Percentiles rank a stretch among this genome's conserved stretches.
These are phyloP conservation scores for Aspergillus ruber DNA, from an alignment of 2,329 filamentous ascomycete genomes.

Conservation along the genomic window DNA sequence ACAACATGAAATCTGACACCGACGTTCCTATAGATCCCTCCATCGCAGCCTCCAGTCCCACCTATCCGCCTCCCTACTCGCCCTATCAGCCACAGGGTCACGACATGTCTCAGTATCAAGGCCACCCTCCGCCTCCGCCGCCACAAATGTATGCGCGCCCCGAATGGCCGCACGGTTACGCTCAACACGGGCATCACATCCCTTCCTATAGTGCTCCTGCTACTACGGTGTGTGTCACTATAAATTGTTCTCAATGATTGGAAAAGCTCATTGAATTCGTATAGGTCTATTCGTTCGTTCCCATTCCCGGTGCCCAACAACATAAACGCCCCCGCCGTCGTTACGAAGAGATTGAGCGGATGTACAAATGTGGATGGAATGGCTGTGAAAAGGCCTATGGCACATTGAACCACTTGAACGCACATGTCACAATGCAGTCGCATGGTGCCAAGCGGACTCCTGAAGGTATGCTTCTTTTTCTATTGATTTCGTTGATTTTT, in stretches of 20 bases:
- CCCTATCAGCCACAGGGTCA: conserved; percentile 76
- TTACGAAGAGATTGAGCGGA: conserved; percentile 97
- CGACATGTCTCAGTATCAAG: conserved; percentile 71
- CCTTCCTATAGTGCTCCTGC: conserved; percentile 47
- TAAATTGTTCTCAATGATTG: too few species aligned
- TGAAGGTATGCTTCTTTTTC: conserved; percentile 65
- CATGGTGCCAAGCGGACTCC: conserved; percentile 92
- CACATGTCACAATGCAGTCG: conserved; percentile 97
- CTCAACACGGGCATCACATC: conserved; percentile 42
- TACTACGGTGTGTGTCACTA: conserved; percentile 52
- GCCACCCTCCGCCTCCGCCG: conserved; percentile 40
- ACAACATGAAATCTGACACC: conserved; percentile 78
- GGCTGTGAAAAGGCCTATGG: conserved; percentile 98
- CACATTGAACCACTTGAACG: conserved; percentile 93
- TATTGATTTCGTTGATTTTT: conserved; percentile 1
- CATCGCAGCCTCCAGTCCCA: conserved; percentile 87
- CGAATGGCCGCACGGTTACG: conserved; percentile 42
- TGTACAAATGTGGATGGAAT: conserved; percentile 99
- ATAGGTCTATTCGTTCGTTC: conserved; percentile 94
- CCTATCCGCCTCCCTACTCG: conserved; percentile 80
- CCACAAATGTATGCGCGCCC: conserved; percentile 44
- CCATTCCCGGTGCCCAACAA: conserved; percentile 92
- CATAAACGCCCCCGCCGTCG: conserved; percentile 89
- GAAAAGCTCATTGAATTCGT: conserved; percentile 23
- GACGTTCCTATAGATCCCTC: conserved; percentile 99